Evolutionary conservation across 2,329 filamentous ascomycete species (phyloP).

Genomic region (Rhytidhysteron rufulum): DNA sequence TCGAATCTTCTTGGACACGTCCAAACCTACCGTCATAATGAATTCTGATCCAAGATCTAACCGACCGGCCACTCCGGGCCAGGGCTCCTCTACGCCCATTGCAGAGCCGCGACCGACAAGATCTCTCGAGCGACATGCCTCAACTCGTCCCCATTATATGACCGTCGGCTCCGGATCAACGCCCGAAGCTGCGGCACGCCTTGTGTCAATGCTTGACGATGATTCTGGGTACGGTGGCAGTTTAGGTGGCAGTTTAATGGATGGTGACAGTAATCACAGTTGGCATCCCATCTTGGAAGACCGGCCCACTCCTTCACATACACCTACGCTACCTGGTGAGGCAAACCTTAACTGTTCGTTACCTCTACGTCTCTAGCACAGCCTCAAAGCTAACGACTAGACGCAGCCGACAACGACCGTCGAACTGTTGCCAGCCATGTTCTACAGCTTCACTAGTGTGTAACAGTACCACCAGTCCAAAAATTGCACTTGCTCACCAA

Average conservation of each 20-base stretch:
- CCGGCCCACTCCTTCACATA: slow-evolving; percentile 54
- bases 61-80: slow-evolving; percentile 19
- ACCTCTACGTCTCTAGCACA: slow-evolving; percentile 15
- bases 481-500: slow-evolving; percentile 1
- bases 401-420: slow-evolving; percentile 58
- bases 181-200: slow-evolving; percentile 73
- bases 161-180: slow-evolving; percentile 80
- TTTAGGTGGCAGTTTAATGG: slow-evolving; percentile 60
- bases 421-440: slow-evolving; percentile 74
- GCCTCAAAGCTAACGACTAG: slow-evolving; percentile 15
- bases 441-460: slow-evolving; percentile 80
- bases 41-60: slow-evolving; percentile 22
- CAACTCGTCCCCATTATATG: slow-evolving; percentile 66
- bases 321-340: slow-evolving; percentile 48
- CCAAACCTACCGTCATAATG: slow-evolving; percentile 19
- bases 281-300: slow-evolving; percentile 58
- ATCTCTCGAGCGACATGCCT: slow-evolving; percentile 19
- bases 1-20: too few relatives aligned
- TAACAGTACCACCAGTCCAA: slow-evolving; percentile 2
- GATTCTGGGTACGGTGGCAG: slow-evolving; percentile 94
- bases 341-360: slow-evolving; percentile 25
- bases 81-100: slow-evolving; percentile 20
- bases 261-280: slow-evolving; percentile 40
- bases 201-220: slow-evolving; percentile 76
- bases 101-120: slow-evolving; percentile 17